Evolutionary conservation across 495 filamentous ascomycete species (phyloP).

Genomic region (Ascodesmis nigricans): DNA sequence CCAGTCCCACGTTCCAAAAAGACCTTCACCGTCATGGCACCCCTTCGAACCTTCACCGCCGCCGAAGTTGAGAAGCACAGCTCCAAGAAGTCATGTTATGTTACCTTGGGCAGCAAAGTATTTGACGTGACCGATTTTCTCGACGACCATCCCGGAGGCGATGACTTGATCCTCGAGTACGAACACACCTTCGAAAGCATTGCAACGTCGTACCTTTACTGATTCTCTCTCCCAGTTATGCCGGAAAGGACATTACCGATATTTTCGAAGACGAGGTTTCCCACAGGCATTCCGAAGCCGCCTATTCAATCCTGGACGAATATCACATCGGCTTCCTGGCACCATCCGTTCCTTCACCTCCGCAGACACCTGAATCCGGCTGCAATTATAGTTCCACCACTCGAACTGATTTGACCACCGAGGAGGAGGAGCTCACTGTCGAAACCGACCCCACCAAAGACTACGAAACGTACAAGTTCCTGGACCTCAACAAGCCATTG

Average conservation of each 20-base stretch:
- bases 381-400: too few species aligned
- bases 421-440: conserved; percentile 64
- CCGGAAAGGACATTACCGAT: conserved; percentile 59
- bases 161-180: conserved; percentile 62
- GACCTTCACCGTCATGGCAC: too few species aligned
- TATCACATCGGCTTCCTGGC: conserved; percentile 58
- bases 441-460: conserved; percentile 58
- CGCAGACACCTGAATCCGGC: conserved; percentile 12
- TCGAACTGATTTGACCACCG: conserved; percentile 64
- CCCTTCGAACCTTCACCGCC: conserved; percentile 54
- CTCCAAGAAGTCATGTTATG: conserved; percentile 67
- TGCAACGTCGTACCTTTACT: neutral
- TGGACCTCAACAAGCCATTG: conserved; percentile 72
- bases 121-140: conserved; percentile 88
- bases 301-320: conserved; percentile 79
- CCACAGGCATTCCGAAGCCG: conserved; percentile 67
- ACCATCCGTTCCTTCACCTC: conserved; percentile 13
- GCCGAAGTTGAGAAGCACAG: conserved; percentile 67
- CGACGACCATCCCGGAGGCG: conserved; percentile 72
- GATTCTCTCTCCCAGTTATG: conserved; percentile 27
- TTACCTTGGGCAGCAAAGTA: conserved; percentile 70
- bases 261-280: conserved; percentile 70
- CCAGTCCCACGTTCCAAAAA: too few species aligned
- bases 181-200: conserved; percentile 1
- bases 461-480: conserved; percentile 72